Evolutionary conservation across 768 basidiomycete species (phyloP).

Genomic region (Pleurotus salmoneostramineus): DNA sequence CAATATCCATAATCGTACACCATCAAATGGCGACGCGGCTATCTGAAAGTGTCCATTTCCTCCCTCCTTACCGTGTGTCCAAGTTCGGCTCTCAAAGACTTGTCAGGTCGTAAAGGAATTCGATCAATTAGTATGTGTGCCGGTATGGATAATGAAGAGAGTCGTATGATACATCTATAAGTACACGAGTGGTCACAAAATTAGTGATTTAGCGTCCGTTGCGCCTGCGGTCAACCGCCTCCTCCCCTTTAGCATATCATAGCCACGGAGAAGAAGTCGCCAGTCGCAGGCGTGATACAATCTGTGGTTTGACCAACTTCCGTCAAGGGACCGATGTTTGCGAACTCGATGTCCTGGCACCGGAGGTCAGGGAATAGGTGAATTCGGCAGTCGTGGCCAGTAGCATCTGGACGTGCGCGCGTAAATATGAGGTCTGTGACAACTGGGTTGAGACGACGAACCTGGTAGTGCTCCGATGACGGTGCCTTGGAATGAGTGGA

Average conservation of each 20-base stretch:
- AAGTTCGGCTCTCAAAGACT: too few relatives aligned
- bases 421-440: not conserved
- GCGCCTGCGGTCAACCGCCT: too few relatives aligned
- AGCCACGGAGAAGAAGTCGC: not conserved
- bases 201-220: too few relatives aligned
- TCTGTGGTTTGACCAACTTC: not conserved
- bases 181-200: too few relatives aligned
- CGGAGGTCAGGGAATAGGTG: not conserved
- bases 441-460: not conserved
- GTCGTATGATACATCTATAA: too few relatives aligned
- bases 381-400: not conserved
- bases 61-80: too few relatives aligned
- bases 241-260: not conserved
- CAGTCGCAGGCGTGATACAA: not conserved
- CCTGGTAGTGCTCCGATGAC: not conserved
- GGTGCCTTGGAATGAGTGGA: not conserved
- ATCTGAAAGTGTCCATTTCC: too few relatives aligned
- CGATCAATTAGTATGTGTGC: too few relatives aligned
- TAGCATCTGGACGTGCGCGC: not conserved
- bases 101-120: too few relatives aligned
- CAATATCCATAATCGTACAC: too few relatives aligned
- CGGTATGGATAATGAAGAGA: too few relatives aligned
- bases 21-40: too few relatives aligned
- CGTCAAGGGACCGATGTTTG: not conserved
- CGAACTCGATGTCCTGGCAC: not conserved